Percentiles rank a stretch among this genome's conserved stretches.
phyloP scores from a whole-genome alignment of 352 stramenopile genomes.

The Pythium rhizo-oryzae region DNA sequence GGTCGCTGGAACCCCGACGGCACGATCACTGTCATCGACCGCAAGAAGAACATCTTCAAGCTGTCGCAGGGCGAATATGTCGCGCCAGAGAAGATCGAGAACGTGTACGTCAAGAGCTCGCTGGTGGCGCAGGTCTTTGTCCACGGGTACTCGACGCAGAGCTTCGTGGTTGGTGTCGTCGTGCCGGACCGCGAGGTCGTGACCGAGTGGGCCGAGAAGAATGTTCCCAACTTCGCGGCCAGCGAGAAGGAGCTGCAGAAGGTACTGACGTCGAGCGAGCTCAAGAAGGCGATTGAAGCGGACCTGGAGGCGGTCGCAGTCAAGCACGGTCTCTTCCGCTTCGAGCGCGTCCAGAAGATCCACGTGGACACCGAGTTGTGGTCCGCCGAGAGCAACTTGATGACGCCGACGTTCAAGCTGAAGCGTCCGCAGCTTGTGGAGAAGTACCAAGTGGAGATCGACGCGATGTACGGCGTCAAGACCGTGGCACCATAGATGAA shows the following conservation, averaged over 20 bases:
- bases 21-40: slow-evolving; percentile 91
- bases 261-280: no score
- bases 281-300: slow-evolving; percentile 20
- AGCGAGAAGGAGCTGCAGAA: no score
- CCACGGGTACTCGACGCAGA: background rate
- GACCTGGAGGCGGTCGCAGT: slow-evolving; percentile 46
- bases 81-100: slow-evolving; percentile 96
- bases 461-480: slow-evolving; percentile 75
- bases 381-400: slow-evolving; percentile 91
- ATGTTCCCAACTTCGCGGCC: slow-evolving; percentile 27
- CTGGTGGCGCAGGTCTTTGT: background rate
- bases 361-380: slow-evolving; percentile 88
- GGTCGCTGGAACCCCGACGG: slow-evolving; percentile 95
- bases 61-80: slow-evolving; percentile 97
- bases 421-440: slow-evolving; percentile 83
- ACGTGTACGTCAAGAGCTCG: background rate
- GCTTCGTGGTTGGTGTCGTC: background rate
- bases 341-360: slow-evolving; percentile 92
- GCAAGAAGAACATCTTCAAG: slow-evolving; percentile 96
- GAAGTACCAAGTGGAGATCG: slow-evolving; percentile 52
- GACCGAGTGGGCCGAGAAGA: slow-evolving; percentile 41
- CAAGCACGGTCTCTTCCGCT: slow-evolving; percentile 83
- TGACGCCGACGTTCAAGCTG: slow-evolving; percentile 97
- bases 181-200: background rate
- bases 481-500: no score